phyloP scores from a whole-genome alignment of 2,329 filamentous ascomycete species.

The Aureobasidium sp. region DNA sequence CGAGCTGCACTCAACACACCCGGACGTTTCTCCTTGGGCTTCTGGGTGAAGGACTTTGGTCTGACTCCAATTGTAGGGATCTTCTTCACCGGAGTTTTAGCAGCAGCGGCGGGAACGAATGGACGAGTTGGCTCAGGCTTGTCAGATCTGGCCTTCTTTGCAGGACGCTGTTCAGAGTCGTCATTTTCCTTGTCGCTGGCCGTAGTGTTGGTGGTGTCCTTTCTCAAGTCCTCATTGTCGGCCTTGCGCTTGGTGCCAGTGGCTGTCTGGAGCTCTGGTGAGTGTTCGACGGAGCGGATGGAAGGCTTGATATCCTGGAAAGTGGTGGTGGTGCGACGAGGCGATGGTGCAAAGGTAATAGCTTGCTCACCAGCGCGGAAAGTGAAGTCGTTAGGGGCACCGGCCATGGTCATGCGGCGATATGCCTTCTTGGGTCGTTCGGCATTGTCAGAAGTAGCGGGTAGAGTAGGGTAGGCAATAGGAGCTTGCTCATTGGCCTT shows the following conservation, averaged over 20 bases:
- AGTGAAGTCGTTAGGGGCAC: constrained; percentile 39
- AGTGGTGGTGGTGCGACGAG: constrained; percentile 22
- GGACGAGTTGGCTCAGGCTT: constrained; percentile 17
- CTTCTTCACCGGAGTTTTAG: constrained; percentile 19
- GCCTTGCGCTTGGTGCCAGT: constrained; percentile 41
- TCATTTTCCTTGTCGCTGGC: constrained; percentile 38
- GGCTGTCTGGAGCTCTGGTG: constrained; percentile 18
- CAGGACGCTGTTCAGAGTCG: constrained; percentile 23
- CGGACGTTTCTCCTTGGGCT: constrained; percentile 21
- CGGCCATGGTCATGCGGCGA: constrained; percentile 27
- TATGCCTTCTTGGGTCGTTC: constrained; percentile 27
- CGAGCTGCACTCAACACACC: constrained; percentile 17
- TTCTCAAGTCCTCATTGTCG: constrained; percentile 19
- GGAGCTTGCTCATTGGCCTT: constrained; percentile 12
- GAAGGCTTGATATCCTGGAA: constrained; percentile 30
- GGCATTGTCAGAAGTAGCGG: constrained; percentile 15
- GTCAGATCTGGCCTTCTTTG: constrained; percentile 17
- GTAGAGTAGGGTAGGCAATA: constrained; percentile 15
- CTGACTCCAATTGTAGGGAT: constrained; percentile 29
- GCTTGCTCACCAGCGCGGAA: constrained; percentile 39
- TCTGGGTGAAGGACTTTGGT: constrained; percentile 27
- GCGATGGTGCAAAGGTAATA: constrained; percentile 38
- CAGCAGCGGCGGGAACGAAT: constrained; percentile 22
- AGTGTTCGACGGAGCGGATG: constrained; percentile 39
- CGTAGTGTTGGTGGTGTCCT: not conserved